A percentile compares a stretch with the other conserved stretches of the same genome.
Evolutionary conservation across 495 filamentous ascomycete genomes (phyloP).

Genomic region (Trichoderma virens): DNA sequence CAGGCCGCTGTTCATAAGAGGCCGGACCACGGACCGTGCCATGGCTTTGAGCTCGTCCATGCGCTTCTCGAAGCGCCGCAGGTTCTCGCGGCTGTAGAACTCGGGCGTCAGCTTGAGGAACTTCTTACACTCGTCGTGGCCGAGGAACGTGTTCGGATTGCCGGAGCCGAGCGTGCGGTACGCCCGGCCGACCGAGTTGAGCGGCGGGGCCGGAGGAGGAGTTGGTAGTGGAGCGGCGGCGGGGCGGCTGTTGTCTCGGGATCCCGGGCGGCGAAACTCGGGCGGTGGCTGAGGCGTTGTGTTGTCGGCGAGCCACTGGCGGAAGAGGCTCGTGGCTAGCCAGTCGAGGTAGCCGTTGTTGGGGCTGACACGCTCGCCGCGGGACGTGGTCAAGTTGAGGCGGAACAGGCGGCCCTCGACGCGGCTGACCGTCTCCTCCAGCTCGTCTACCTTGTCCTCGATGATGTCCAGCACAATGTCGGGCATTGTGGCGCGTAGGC

Average conservation of each 20-base stretch:
- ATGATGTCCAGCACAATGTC: constrained; percentile 75
- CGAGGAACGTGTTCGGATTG: constrained; percentile 55
- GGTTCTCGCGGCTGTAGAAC: constrained; percentile 61
- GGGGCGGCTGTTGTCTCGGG: constrained; percentile 16
- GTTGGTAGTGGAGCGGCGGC: constrained; percentile 19
- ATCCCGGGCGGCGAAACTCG: not conserved
- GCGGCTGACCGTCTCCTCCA: constrained; percentile 58
- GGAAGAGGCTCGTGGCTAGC: constrained; percentile 75
- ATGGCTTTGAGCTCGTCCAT: constrained; percentile 80
- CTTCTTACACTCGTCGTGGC: constrained; percentile 78
- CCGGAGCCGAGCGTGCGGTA: constrained; percentile 62
- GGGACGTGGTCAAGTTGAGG: constrained; percentile 66
- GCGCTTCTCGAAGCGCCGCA: constrained; percentile 73
- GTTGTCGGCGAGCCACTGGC: constrained; percentile 85
- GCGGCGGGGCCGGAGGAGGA: constrained; percentile 22
- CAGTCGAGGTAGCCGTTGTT: constrained; percentile 75
- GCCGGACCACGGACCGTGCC: constrained; percentile 74
- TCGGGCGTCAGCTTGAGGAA: constrained; percentile 73
- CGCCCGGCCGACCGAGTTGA: constrained; percentile 54
- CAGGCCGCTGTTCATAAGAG: constrained; percentile 74
- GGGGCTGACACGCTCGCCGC: constrained; percentile 74
- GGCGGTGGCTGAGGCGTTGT: constrained; percentile 60
- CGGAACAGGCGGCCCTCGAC: constrained; percentile 74
- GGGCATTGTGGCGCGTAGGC: constrained; percentile 63
- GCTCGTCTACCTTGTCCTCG: constrained; percentile 81